A percentile compares a stretch with the other conserved stretches of the same genome.
Conservation (phyloP, 208 protist species). For the Strigomonas culicis region DNA sequence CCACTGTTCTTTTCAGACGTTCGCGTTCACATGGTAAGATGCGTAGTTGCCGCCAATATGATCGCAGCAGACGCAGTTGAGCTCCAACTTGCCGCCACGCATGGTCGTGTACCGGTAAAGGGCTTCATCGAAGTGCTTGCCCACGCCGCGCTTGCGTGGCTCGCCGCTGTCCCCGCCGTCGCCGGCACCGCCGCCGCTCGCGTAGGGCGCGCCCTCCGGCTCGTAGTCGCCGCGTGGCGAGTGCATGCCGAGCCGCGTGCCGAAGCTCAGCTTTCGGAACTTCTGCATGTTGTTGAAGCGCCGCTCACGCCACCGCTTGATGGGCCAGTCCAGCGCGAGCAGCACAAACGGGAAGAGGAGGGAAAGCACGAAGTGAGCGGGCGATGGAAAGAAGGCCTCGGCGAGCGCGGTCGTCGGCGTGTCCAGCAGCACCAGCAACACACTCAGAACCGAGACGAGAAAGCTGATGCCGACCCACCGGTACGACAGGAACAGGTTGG, state of each 20-base stretch:
- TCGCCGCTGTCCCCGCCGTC: slow-evolving; percentile 7
- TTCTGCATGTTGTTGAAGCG: slow-evolving; percentile 87
- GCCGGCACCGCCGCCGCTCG: slow-evolving; percentile 10
- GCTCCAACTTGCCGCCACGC: slow-evolving; percentile 67
- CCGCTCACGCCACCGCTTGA: slow-evolving; percentile 78
- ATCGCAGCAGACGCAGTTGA: slow-evolving; percentile 90
- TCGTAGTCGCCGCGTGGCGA: slow-evolving; percentile 89
- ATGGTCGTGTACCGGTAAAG: slow-evolving; percentile 82
- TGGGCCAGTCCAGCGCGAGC: slow-evolving; percentile 68
- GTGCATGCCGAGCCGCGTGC: slow-evolving; percentile 91
- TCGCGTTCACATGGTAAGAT: slow-evolving; percentile 57
- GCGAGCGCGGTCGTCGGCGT: slow-evolving; percentile 24
- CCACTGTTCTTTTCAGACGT: slow-evolving; percentile 13
- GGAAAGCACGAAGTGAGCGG: slow-evolving; percentile 50
- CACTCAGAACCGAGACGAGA: slow-evolving; percentile 44
- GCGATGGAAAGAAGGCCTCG: slow-evolving; percentile 55
- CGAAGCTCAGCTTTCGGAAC: slow-evolving; percentile 83
- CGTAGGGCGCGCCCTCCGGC: slow-evolving; percentile 60
- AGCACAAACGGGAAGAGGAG: slow-evolving; percentile 67
- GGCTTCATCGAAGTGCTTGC: slow-evolving; percentile 47
- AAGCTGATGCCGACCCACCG: slow-evolving; percentile 61
- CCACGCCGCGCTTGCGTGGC: not conserved
- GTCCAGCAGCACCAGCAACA: slow-evolving; percentile 49
- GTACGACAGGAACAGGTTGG: slow-evolving; percentile 69
- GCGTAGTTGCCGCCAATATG: slow-evolving; percentile 88